Evolutionary conservation across 352 stramenopile genomes (phyloP).

Genomic region (Phytophthora constricta): DNA sequence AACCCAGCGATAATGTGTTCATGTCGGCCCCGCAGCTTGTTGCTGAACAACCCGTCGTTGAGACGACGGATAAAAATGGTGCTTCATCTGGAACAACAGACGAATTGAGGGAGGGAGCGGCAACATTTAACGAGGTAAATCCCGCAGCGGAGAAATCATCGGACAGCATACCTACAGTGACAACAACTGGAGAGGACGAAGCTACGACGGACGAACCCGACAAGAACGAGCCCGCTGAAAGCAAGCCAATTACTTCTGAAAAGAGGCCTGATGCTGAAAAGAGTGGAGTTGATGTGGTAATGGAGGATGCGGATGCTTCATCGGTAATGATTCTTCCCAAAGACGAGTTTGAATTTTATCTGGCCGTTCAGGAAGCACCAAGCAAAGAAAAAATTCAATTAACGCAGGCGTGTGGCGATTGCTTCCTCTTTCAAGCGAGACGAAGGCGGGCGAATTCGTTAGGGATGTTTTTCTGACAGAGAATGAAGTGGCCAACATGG

Average conservation of each 20-base stretch:
- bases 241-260: slow-evolving; percentile 10
- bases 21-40: too few species aligned
- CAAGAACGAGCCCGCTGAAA: slow-evolving; percentile 15
- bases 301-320: slow-evolving; percentile 20
- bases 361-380: slow-evolving; percentile 42
- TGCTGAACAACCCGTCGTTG: neutral
- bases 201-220: slow-evolving; percentile 13
- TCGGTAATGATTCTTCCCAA: slow-evolving; percentile 19
- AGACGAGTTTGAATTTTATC: slow-evolving; percentile 48
- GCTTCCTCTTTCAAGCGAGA: slow-evolving; percentile 56
- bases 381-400: slow-evolving; percentile 5
- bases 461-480: slow-evolving; percentile 62
- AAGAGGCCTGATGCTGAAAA: slow-evolving; percentile 18
- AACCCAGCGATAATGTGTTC: neutral
- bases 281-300: slow-evolving; percentile 18
- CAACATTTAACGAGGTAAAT: neutral
- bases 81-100: neutral
- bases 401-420: slow-evolving; percentile 58
- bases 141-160: neutral
- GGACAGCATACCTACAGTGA: neutral
- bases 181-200: slow-evolving; percentile 9
- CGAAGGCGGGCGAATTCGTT: slow-evolving; percentile 57
- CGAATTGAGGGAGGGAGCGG: neutral
- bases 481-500: slow-evolving; percentile 64
- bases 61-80: too few species aligned